These are phyloP conservation scores for Arthrobotrys iridis DNA, from an alignment of 2,329 filamentous ascomycete species.

Conservation along the genomic window DNA sequence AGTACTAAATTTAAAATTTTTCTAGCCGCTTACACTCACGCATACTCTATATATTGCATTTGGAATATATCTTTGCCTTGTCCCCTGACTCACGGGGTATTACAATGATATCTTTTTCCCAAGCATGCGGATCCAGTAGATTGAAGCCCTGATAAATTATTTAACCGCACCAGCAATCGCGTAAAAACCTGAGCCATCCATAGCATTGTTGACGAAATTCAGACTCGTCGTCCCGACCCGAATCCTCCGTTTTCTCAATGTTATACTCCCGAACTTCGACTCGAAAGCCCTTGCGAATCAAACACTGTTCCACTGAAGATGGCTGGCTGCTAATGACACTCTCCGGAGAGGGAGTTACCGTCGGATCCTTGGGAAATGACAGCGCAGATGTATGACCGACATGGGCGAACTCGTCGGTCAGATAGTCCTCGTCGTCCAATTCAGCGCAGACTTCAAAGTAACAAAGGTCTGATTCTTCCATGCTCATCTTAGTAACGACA, in stretches of 20 bases:
- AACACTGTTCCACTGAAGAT: not conserved
- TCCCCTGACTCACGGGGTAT: too few species aligned
- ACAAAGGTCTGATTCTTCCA: not conserved
- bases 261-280: conserved; percentile 3
- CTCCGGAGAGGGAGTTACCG: not conserved
- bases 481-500: not conserved
- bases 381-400: not conserved
- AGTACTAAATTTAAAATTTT: too few species aligned
- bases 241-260: not conserved
- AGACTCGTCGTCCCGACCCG: not conserved
- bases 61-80: too few species aligned
- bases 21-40: too few species aligned
- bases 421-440: not conserved
- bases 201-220: not conserved
- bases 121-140: too few species aligned
- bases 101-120: too few species aligned
- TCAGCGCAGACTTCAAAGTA: not conserved
- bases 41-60: too few species aligned
- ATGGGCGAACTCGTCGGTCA: not conserved
- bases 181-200: not conserved
- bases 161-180: too few species aligned
- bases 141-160: too few species aligned
- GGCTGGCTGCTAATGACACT: not conserved
- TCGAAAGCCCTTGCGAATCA: not conserved
- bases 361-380: not conserved